These are phyloP conservation scores for Phytophthora agathidicida DNA, from an alignment of 352 stramenopile species.

Conservation along the genomic window DNA sequence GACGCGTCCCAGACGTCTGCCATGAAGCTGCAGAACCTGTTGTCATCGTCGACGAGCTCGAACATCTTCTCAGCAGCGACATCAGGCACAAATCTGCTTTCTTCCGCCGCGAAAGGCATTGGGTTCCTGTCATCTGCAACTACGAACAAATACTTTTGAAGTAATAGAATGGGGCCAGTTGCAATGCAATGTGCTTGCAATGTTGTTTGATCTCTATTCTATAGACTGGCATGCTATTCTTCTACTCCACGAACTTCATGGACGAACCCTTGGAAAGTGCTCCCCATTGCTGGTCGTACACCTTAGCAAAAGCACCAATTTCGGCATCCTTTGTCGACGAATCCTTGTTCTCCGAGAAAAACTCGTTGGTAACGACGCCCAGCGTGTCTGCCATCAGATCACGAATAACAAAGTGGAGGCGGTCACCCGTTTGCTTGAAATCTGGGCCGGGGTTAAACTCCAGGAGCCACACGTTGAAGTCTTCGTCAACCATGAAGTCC, in stretches of 20 bases:
- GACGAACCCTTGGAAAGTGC: slow-evolving; percentile 51
- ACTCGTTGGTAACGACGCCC: slow-evolving; percentile 56
- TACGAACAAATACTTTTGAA: slow-evolving; percentile 72
- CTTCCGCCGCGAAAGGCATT: slow-evolving; percentile 82
- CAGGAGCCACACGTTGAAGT: slow-evolving; percentile 72
- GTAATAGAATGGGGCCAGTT: slow-evolving; percentile 10
- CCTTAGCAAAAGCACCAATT: slow-evolving; percentile 51
- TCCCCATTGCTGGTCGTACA: slow-evolving; percentile 67
- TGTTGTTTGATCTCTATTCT: slow-evolving; percentile 31
- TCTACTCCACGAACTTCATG: slow-evolving; percentile 63
- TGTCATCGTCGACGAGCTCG: slow-evolving; percentile 68
- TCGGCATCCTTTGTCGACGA: slow-evolving; percentile 16
- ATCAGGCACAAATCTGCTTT: slow-evolving; percentile 65
- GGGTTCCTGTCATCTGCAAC: slow-evolving; percentile 82
- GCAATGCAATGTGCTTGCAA: slow-evolving; percentile 11
- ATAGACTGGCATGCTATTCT: slow-evolving; percentile 13
- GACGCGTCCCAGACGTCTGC: slow-evolving; percentile 44
- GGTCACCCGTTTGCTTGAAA: slow-evolving; percentile 76
- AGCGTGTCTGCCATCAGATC: slow-evolving; percentile 69
- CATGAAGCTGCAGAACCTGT: slow-evolving; percentile 67
- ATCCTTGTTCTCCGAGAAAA: slow-evolving; percentile 41
- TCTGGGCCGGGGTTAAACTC: slow-evolving; percentile 82
- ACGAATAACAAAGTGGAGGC: slow-evolving; percentile 64
- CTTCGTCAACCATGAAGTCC: slow-evolving; percentile 76
- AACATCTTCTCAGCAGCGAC: slow-evolving; percentile 72